Evolutionary conservation across 805 yeast genomes (phyloP).

Genomic region (Spencermartinsiella europaea): DNA sequence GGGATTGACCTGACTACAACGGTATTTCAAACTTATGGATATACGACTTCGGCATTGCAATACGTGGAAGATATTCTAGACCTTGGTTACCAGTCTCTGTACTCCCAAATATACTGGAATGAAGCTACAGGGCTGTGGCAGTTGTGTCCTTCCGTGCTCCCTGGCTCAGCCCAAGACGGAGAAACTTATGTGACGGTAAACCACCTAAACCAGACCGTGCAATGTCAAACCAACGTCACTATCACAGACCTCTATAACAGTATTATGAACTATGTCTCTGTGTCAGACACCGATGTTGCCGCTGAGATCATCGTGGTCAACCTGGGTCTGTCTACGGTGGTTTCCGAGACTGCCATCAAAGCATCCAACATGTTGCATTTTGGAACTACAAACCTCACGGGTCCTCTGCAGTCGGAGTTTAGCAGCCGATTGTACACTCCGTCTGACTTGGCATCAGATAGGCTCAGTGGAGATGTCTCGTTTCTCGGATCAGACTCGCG

Average conservation of each 20-base stretch:
- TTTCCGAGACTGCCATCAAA: not conserved
- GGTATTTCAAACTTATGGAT: constrained; percentile 30
- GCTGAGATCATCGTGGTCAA: constrained; percentile 38
- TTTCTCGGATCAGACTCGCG: not conserved
- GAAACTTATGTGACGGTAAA: not conserved
- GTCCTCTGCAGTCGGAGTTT: not conserved
- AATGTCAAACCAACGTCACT: constrained; percentile 19
- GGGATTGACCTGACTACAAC: constrained; percentile 32
- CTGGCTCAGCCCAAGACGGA: not conserved
- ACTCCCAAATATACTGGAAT: constrained; percentile 51
- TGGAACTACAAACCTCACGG: not conserved
- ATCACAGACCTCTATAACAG: constrained; percentile 16
- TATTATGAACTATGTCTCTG: constrained; percentile 33
- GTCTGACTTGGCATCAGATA: constrained; percentile 9
- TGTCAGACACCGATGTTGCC: constrained; percentile 43
- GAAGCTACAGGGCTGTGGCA: constrained; percentile 41
- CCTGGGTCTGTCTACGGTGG: constrained; percentile 32
- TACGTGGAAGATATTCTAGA: constrained; percentile 24
- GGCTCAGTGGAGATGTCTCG: not conserved
- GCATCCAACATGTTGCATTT: not conserved
- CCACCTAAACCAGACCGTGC: not conserved
- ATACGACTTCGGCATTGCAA: constrained; percentile 25
- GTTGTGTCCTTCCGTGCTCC: constrained; percentile 41
- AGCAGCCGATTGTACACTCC: constrained; percentile 19
- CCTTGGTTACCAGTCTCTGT: constrained; percentile 34